Evolutionary conservation across 768 basidiomycete species (phyloP), one percentile per base, ranked within the genome.

Genomic region (Boletales sp.): DNA sequence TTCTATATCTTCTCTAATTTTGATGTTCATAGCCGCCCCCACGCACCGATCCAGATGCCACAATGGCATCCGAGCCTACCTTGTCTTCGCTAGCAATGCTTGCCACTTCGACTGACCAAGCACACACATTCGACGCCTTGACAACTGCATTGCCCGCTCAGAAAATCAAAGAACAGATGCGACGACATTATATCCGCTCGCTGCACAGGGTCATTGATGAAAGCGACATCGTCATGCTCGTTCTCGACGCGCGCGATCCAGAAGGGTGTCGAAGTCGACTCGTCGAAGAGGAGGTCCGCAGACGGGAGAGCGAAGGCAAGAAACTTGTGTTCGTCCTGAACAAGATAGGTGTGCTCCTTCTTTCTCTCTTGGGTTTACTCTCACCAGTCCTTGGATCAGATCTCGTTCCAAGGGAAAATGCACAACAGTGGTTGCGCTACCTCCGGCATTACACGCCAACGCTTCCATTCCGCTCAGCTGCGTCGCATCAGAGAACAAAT

Each of bases 381-480:
- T n/a, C n/a, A n/a, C n/a, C n/a, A 9, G 45, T 32, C 57, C 10
- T 2, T 40, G 43, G 3, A 13, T 8, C 2, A 97, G 94, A 97
- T 67, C 81, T 99, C 17, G 86, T 98, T 11, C 92, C 95, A 5
- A 78, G 83, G 42, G 79, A 83, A 13, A 95, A 95, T 57, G 90
- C 94, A 7, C 86, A 93, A 63, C 77, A 79, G 44, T 98, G 95
- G 94, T 74, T 97, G 21, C 84, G 84, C 50, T 80, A 95, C 67
- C 79, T 99, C n/a, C 84, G 94, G 18, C 91, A 95, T 64, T 82
- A 85, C 8, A 94, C 92, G 3, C 94, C 94, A 0, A 94, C 94
- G 0, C 79, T 98, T 36, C 91, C 97, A 0, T 97, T 98, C 73
- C 85, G 90, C 43, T 86, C 84, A 1, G 79, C 81, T 0, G 81